Evolutionary conservation across 139 green algal species (phyloP).

Genomic region (Marvania coccoides): DNA sequence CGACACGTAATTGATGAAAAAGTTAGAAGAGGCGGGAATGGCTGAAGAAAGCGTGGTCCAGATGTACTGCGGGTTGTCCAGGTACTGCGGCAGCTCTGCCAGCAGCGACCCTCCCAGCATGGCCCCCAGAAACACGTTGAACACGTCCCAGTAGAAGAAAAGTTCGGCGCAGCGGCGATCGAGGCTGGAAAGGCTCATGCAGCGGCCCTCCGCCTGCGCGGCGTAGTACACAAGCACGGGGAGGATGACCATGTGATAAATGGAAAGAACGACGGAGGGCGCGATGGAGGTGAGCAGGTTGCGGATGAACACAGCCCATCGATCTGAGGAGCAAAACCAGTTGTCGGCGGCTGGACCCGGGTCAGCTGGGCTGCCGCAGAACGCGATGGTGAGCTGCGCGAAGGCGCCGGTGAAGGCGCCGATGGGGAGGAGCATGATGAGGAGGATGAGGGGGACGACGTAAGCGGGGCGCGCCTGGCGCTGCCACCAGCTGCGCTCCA

Average conservation of each 20-base stretch:
- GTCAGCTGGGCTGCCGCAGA: conserved; percentile 29
- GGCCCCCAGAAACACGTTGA: conserved; percentile 52
- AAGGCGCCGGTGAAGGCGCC: conserved; percentile 37
- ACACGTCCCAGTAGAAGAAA: conserved; percentile 56
- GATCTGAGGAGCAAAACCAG: conserved; percentile 54
- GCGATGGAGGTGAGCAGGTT: conserved; percentile 62
- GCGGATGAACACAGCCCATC: conserved; percentile 20
- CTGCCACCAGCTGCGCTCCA: conserved; percentile 26
- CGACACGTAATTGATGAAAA: conserved; percentile 74
- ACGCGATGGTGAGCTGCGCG: conserved; percentile 33
- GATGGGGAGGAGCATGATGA: conserved; percentile 46
- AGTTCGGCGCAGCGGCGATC: conserved; percentile 42
- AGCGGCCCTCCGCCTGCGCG: conserved; percentile 39
- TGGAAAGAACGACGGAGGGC: conserved; percentile 61
- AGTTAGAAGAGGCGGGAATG: conserved; percentile 76
- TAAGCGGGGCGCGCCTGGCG: conserved; percentile 45
- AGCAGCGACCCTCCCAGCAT: conserved; percentile 49
- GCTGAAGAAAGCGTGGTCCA: conserved; percentile 55
- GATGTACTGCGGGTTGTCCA: conserved; percentile 47
- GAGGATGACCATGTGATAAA: conserved; percentile 77
- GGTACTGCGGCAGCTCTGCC: conserved; percentile 28
- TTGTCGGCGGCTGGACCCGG: neutral
- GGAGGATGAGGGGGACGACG: conserved; percentile 28
- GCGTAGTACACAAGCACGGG: conserved; percentile 54
- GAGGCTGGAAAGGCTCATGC: conserved; percentile 22